Conservation (phyloP, 2,329 filamentous ascomycete genomes). For the Beauveria australis region DNA sequence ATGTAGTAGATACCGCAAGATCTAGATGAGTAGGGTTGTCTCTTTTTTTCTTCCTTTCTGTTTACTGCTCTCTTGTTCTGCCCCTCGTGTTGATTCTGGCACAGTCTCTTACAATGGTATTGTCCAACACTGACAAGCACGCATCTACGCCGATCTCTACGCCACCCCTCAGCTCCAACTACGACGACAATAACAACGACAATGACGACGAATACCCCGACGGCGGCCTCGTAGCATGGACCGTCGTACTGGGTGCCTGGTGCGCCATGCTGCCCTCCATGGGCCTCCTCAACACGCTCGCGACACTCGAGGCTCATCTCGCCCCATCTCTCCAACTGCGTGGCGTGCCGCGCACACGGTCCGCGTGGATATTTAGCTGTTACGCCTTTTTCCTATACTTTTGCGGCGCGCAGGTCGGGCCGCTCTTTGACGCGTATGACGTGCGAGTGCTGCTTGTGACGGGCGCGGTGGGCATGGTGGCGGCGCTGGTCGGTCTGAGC, state of each 20-base stretch:
- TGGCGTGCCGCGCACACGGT: conserved; percentile 46
- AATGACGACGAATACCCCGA: conserved; percentile 47
- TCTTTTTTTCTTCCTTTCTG: neutral
- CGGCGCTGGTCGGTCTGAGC: conserved; percentile 49
- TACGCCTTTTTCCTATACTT: conserved; percentile 66
- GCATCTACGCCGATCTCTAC: neutral
- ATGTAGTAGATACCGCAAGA: neutral
- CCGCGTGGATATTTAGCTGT: conserved; percentile 67
- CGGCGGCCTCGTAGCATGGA: conserved; percentile 59
- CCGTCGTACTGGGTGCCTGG: conserved; percentile 64
- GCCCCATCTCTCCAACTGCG: conserved; percentile 50
- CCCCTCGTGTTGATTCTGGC: neutral
- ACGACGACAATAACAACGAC: neutral
- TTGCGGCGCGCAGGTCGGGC: conserved; percentile 60
- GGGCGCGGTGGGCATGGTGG: conserved; percentile 48
- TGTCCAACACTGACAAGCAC: no score
- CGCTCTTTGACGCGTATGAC: conserved; percentile 62
- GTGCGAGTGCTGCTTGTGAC: conserved; percentile 49
- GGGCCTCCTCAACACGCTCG: conserved; percentile 59
- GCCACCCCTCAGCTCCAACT: neutral
- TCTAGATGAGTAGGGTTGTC: neutral
- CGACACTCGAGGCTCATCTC: conserved; percentile 60
- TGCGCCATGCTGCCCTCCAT: conserved; percentile 56
- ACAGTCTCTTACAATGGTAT: no score
- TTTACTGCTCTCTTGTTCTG: no score